Conservation (phyloP, 106 monocot genomes). For the Gastrodia elata region DNA sequence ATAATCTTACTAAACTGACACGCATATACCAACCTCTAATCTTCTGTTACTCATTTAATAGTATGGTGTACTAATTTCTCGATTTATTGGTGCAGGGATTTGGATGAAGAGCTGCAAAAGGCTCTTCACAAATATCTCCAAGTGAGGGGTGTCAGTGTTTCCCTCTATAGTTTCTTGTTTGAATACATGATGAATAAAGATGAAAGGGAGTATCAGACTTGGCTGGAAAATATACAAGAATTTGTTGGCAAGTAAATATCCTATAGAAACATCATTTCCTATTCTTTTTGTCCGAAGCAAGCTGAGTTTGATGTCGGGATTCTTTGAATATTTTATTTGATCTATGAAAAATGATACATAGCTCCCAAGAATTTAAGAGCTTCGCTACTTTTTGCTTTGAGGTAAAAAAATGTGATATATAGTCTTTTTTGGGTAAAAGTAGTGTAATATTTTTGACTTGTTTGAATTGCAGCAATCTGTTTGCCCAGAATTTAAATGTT, state of each 20-base stretch:
- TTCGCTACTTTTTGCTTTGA: too few species aligned
- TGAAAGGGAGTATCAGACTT: conserved; percentile 45
- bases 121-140: conserved; percentile 45
- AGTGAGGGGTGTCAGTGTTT: conserved; percentile 41
- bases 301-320: neutral
- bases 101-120: conserved; percentile 63
- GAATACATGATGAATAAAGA: conserved; percentile 65
- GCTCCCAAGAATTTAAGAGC: too few species aligned
- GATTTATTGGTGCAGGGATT: conserved; percentile 27
- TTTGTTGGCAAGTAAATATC: conserved; percentile 32
- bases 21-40: too few species aligned
- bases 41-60: too few species aligned
- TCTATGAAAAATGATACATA: too few species aligned
- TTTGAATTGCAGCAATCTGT: too few species aligned
- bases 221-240: conserved; percentile 57
- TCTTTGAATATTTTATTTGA: neutral
- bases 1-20: too few species aligned
- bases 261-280: neutral
- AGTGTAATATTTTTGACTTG: too few species aligned
- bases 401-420: too few species aligned
- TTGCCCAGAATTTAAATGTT: too few species aligned
- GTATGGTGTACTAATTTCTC: too few species aligned
- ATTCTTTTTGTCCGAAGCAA: neutral
- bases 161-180: conserved; percentile 31
- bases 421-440: too few species aligned